Evolutionary conservation across 441 rosid genomes (phyloP), one percentile per base, ranked within the genome.

Genomic region (Flueggea neowawraea): DNA sequence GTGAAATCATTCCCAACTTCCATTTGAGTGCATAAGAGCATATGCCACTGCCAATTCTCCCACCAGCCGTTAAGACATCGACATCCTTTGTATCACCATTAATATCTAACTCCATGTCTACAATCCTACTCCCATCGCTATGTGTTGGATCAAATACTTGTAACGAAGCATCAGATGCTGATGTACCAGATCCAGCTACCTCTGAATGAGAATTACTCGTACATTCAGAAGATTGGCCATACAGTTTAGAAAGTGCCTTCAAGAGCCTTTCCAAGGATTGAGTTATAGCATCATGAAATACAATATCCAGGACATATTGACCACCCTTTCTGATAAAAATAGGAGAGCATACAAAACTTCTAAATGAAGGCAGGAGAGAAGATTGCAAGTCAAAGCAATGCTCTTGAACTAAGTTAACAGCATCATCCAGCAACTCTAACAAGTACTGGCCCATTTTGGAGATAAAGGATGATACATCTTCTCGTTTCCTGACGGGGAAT

Each of bases 71-170:
- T 61, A 80, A 63, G 50, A 82, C 70, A 75, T 85, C 87, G n/a
- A 80, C 72, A 75, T 83, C 90, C 63, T 82, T 83, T 15, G 70
- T 60, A 71, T 84, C 93, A 68, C 80, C 90, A 75, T 68, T 73
- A 66, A 75, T 74, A 84, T 95, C 98, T 60, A 95, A 80, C 61
- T 95, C 98, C 89, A 89, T 74, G 65, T 91, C 98, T 80, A 89
- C 58, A 76, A 88, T 88, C 72, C 90, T 82, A 72, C 82, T 80
- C 69, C 51, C 68, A 65, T 64, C 67, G 52, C 62, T 70, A 72
- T 55, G 69, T 13, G 48, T 53, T 5, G 17, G 57, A 67, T 67
- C 60, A 41, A 78, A 70, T 63, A 62, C 60, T 73, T 67, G 76
- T 49, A 62, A 56, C 14, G 64, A 75, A 73, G 78, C 75, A 64